Percentiles rank a stretch among this genome's conserved stretches.
These are phyloP conservation scores for Fraxinus platypoda DNA, from an alignment of 305 asterid genomes.

Conservation along the genomic window DNA sequence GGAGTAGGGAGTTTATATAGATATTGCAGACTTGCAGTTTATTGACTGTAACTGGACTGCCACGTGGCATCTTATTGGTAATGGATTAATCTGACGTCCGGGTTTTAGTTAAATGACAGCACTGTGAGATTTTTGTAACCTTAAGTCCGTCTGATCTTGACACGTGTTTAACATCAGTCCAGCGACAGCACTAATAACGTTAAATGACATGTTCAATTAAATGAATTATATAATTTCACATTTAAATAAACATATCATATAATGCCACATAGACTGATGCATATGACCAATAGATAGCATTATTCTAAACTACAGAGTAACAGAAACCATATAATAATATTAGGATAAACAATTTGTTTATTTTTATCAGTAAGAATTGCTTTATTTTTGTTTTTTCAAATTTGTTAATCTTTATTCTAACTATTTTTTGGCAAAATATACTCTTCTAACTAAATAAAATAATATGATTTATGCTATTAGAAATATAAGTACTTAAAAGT, in stretches of 20 bases:
- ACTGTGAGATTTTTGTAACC: neutral
- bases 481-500: no score
- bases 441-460: neutral
- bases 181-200: no score
- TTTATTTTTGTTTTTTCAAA: no score
- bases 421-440: neutral
- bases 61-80: constrained; percentile 42
- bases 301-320: no score
- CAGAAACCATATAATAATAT: no score
- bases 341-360: neutral
- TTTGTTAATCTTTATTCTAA: neutral
- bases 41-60: constrained; percentile 36
- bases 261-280: no score
- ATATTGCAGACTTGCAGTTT: constrained; percentile 7
- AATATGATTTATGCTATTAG: neutral
- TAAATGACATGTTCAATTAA: no score
- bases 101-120: constrained; percentile 32
- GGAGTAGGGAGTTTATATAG: neutral
- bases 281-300: no score
- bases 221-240: no score
- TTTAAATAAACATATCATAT: no score
- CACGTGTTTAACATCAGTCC: neutral
- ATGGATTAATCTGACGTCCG: constrained; percentile 28
- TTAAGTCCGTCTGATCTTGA: neutral
- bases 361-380: neutral